Conservation (phyloP, 106 monocot species). For the Gastrodia elata region DNA sequence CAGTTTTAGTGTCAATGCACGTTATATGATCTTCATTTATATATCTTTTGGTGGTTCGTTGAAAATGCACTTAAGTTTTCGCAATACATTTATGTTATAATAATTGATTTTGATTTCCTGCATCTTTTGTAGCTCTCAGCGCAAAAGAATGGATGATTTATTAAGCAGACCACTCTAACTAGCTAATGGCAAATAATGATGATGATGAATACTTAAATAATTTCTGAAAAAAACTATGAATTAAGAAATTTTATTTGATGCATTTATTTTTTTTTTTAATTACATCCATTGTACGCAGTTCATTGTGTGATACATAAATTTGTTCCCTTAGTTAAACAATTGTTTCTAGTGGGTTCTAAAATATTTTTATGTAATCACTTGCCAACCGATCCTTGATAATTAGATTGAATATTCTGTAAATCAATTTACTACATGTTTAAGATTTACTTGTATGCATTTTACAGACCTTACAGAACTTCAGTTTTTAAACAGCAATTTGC, state of each 20-base stretch:
- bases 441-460: background rate
- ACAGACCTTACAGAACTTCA: no score
- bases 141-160: background rate
- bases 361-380: background rate
- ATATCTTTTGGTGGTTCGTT: background rate
- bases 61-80: background rate
- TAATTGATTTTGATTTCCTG: background rate
- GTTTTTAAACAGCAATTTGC: no score
- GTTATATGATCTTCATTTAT: background rate
- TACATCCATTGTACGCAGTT: no score
- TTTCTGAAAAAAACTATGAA: background rate
- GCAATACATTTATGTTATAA: no score
- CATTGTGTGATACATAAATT: no score
- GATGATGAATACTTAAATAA: no score
- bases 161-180: background rate
- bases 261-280: no score
- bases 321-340: no score
- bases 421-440: background rate
- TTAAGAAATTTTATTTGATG: no score
- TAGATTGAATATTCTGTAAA: background rate
- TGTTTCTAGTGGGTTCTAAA: background rate
- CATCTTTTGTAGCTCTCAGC: background rate
- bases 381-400: background rate
- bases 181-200: background rate
- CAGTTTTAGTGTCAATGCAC: background rate